Percentiles rank a stretch among this genome's conserved stretches.
These are phyloP conservation scores for Circinella minor DNA, from an alignment of 371 early-diverging fungal species.

Conservation along the genomic window DNA sequence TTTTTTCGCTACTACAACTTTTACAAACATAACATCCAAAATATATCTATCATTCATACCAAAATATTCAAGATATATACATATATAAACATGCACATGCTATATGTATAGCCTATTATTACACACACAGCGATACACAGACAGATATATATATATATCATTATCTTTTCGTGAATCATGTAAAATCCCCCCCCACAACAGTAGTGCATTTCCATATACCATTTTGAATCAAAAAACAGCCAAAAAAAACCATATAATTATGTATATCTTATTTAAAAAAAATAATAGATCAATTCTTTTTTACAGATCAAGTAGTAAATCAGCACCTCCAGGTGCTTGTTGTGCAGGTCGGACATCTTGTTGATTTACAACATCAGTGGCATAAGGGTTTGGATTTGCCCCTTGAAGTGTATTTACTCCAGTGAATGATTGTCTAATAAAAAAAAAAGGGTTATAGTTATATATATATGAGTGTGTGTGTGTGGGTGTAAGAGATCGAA, in stretches of 20 bases:
- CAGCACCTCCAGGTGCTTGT: conserved; percentile 34
- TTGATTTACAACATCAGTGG: conserved; percentile 45
- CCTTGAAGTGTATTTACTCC: conserved; percentile 28
- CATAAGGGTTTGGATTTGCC: conserved; percentile 50
- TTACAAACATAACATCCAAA: neutral
- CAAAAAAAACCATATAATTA: neutral
- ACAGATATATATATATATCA: too few relatives aligned
- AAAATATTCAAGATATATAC: neutral
- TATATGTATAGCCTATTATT: too few relatives aligned
- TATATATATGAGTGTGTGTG: too few relatives aligned
- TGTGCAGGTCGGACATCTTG: conserved; percentile 32
- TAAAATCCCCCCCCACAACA: too few relatives aligned
- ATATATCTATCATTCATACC: neutral
- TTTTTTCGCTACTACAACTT: too few relatives aligned
- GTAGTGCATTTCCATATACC: neutral
- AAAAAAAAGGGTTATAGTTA: neutral
- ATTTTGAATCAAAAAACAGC: neutral
- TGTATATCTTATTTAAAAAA: neutral
- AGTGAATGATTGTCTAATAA: conserved; percentile 27
- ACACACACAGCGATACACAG: too few relatives aligned
- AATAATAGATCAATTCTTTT: conserved; percentile 5
- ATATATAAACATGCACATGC: neutral
- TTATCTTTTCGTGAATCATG: too few relatives aligned
- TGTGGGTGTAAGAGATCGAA: too few relatives aligned
- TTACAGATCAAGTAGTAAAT: conserved; percentile 38